Percentiles rank a stretch among this genome's conserved stretches.
Evolutionary conservation across 73 alveolate species (phyloP).

Genomic region (Uronychia binucleata): DNA sequence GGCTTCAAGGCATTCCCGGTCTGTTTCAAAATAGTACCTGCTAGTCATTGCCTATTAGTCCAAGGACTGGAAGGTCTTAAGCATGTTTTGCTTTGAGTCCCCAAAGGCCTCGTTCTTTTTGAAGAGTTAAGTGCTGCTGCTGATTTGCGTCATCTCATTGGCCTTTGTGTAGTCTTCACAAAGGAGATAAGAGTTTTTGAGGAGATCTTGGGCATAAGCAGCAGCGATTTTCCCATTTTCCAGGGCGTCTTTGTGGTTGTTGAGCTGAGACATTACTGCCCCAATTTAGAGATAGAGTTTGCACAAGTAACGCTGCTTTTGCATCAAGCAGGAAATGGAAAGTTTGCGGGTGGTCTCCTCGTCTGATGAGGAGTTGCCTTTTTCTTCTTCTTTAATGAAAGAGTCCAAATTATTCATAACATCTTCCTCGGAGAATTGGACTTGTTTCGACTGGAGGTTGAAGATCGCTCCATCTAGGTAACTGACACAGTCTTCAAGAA

Average conservation of each 20-base stretch:
- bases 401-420: constrained; percentile 11
- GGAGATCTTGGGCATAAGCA: constrained; percentile 68
- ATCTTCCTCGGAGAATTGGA: constrained; percentile 20
- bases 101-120: too few species aligned
- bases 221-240: constrained; percentile 85
- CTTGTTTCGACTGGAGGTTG: constrained; percentile 51
- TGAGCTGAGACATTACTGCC: constrained; percentile 81
- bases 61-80: too few species aligned
- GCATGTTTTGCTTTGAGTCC: too few species aligned
- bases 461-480: constrained; percentile 67
- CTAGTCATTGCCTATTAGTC: too few species aligned
- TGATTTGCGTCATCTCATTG: too few species aligned
- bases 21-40: too few species aligned
- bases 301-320: constrained; percentile 73
- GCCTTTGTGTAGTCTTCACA: constrained; percentile 7
- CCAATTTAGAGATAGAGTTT: constrained; percentile 83
- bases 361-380: constrained; percentile 17
- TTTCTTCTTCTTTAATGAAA: constrained; percentile 18
- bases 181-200: constrained; percentile 35
- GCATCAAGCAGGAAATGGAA: constrained; percentile 28
- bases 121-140: too few species aligned
- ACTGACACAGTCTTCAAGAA: constrained; percentile 65
- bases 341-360: too few species aligned
- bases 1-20: too few species aligned
- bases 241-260: constrained; percentile 78